These are phyloP conservation scores for Schizophyllum commune DNA, from an alignment of 1,284 basidiomycete genomes.

Conservation along the genomic window DNA sequence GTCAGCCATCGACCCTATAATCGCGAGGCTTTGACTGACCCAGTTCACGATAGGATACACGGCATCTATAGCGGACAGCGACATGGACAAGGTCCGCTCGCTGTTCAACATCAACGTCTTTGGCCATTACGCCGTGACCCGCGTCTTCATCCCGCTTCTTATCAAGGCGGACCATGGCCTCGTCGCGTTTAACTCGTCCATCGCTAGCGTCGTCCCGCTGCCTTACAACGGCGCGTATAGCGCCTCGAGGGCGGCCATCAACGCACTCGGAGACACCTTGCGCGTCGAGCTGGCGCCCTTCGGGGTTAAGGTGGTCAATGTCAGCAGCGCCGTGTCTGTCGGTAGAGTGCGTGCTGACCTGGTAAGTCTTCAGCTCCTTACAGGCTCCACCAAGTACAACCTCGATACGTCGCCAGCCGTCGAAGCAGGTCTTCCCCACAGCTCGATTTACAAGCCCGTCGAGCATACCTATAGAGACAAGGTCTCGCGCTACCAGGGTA, in stretches of 20 bases:
- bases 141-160: background rate
- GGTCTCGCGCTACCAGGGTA: slow-evolving; percentile 11
- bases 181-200: background rate
- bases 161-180: background rate
- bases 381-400: slow-evolving; percentile 22
- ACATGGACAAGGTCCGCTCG: slow-evolving; percentile 11
- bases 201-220: slow-evolving; percentile 15
- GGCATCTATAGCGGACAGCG: slow-evolving; percentile 14
- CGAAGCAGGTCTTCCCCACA: slow-evolving; percentile 8
- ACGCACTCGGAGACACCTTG: background rate
- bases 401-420: slow-evolving; percentile 12
- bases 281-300: slow-evolving; percentile 5
- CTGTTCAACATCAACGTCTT: slow-evolving; percentile 20
- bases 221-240: slow-evolving; percentile 10
- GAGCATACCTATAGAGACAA: slow-evolving; percentile 15
- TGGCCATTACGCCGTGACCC: slow-evolving; percentile 1
- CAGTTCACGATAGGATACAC: slow-evolving; percentile 4
- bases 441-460: slow-evolving; percentile 21
- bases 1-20: too few relatives aligned
- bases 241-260: slow-evolving; percentile 2
- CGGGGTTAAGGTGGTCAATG: slow-evolving; percentile 3
- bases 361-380: slow-evolving; percentile 15
- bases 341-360: background rate
- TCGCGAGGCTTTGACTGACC: background rate
- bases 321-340: background rate